Base-by-base conservation (phyloP, 1,284 basidiomycete species). In the Cerrena zonata region DNA sequence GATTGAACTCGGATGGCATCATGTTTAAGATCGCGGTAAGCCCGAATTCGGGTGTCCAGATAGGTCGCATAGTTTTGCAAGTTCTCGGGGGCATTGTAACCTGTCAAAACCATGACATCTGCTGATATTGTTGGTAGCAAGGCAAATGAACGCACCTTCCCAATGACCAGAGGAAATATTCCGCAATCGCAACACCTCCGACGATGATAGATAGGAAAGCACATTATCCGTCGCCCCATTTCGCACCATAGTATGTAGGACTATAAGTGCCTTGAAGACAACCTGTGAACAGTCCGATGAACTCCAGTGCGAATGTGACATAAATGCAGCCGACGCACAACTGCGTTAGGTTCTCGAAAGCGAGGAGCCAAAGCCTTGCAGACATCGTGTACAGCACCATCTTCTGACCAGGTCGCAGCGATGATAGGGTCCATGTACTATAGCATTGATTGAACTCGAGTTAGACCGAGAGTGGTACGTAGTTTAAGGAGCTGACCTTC, bases 181-280 rank as follows among this genome's bases (percentile, higher is more conserved):
- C 52, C 82, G 78, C 47, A 97, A 73, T 50, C 84, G 81, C 40
- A 98, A 72, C 13, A 89, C 76, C 59, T 95, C 91, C 3, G 82
- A 78, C 27, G 84, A 79, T 3, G 90, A 86, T 18, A 97, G 78
- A 64, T 91, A 87, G 11, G 80, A 76, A 27, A 98, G 80, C 5
- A 98, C 83, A 60, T 92, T 89, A 71, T 97, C 93, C 13, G 94
- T 94, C 12, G 90, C 80, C 15, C 94, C 94, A 54, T 92, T 91
- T 25, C 94, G 84, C 63, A 99, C 90, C 86, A 99, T 90, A 26
- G 87, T 93, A 67, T 99, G 95, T 19, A 98, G 74, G 4, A 96
- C 91, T 61, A 99, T 86, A 59, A 99, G 76, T 0, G 94, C 91
- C 65, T 99, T 99, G 84, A 98, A 96, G 15, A 93, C 94, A 58